Evolutionary conservation across 768 basidiomycete species (phyloP).

Genomic region (Auriculariales sp.): DNA sequence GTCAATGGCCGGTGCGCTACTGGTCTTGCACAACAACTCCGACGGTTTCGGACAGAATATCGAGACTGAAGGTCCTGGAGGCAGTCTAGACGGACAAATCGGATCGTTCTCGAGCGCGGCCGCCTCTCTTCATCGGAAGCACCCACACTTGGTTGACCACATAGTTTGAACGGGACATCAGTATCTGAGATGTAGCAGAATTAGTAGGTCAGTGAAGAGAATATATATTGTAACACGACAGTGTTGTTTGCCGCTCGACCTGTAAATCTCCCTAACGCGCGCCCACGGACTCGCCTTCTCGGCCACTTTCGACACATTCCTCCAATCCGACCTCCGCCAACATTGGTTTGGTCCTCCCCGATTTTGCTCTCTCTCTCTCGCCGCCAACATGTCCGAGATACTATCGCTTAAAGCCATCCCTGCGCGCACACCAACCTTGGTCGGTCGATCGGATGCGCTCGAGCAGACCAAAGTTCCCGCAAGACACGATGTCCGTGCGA

Average conservation of each 20-base stretch:
- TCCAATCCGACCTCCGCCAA: too few relatives aligned
- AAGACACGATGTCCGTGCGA: not conserved
- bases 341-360: too few relatives aligned
- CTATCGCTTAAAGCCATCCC: too few relatives aligned
- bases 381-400: too few relatives aligned
- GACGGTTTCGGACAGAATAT: slow-evolving; percentile 12
- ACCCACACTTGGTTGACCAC: slow-evolving; percentile 1
- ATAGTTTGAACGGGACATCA: too few relatives aligned
- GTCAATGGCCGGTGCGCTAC: slow-evolving; percentile 1
- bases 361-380: too few relatives aligned
- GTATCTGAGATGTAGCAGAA: too few relatives aligned
- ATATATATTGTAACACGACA: not conserved
- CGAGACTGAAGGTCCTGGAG: slow-evolving; percentile 7
- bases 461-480: not conserved
- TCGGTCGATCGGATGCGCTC: not conserved
- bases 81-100: slow-evolving; percentile 8
- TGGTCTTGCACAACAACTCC: slow-evolving; percentile 11
- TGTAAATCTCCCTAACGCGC: too few relatives aligned
- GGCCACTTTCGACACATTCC: too few relatives aligned
- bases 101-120: slow-evolving; percentile 5
- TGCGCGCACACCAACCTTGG: not conserved
- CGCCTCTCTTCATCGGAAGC: slow-evolving; percentile 2
- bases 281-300: too few relatives aligned
- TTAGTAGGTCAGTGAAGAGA: not conserved
- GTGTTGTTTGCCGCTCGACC: too few relatives aligned